Percentiles rank a stretch among this genome's conserved stretches.
phyloP scores from a whole-genome alignment of 345 rosid species.

The Viola odorata region DNA sequence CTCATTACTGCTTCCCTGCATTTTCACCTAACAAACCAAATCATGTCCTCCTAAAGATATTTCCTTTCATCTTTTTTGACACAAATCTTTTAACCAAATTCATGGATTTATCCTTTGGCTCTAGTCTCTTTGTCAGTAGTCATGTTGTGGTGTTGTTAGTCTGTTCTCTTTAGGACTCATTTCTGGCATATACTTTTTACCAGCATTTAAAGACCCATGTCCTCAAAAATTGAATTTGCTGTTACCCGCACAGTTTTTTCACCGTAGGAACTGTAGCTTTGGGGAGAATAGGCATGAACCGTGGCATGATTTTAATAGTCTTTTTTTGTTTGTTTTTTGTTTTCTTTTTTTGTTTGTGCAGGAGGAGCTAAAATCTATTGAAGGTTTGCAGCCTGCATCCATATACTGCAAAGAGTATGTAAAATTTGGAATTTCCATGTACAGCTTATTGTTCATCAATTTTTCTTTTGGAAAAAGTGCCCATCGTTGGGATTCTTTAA shows the following conservation, averaged over 20 bases:
- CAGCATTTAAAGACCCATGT: too few species aligned
- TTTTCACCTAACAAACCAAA: neutral
- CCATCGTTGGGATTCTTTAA: neutral
- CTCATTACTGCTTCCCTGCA: neutral
- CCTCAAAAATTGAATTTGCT: too few species aligned
- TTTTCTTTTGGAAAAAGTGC: neutral
- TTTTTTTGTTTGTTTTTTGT: too few species aligned
- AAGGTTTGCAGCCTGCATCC: slow-evolving; percentile 63
- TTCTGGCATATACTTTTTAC: too few species aligned
- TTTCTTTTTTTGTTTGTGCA: slow-evolving; percentile 18
- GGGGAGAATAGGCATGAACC: too few species aligned
- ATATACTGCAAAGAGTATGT: slow-evolving; percentile 86
- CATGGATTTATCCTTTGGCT: neutral
- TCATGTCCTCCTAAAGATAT: too few species aligned
- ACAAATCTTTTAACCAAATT: too few species aligned
- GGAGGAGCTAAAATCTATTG: slow-evolving; percentile 63
- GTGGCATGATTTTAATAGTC: too few species aligned
- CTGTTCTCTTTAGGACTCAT: too few species aligned
- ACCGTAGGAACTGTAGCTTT: too few species aligned
- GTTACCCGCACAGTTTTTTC: too few species aligned
- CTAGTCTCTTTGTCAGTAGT: neutral
- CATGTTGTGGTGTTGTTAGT: neutral
- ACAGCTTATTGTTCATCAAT: slow-evolving; percentile 4
- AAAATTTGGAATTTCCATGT: neutral
- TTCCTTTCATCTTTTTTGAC: neutral